Evolutionary conservation across 1,284 basidiomycete species (phyloP), one percentile per base, ranked within the genome.

Genomic region (Neolentinus lepideus): DNA sequence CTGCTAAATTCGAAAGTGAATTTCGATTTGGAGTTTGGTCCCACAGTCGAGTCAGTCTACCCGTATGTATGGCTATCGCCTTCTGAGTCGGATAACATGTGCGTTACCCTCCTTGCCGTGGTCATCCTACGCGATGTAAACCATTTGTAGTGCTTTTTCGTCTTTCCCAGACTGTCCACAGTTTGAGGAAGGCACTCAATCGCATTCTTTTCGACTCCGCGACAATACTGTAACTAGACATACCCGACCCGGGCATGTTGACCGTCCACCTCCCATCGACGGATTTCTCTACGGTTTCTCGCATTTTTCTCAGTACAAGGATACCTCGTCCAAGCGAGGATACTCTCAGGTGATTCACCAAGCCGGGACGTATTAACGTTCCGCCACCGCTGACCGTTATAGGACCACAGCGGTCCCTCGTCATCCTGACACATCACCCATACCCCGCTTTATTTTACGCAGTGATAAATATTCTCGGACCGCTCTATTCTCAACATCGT

Each of bases 81-180:
- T 60, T 75, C 73, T 38, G 92, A 89, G 69, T 79, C 75, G 59
- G 90, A 90, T 63, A 97, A 95, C 64, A 88, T 97, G 92, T 94
- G 38, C 64, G 89, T 77, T 10, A 54, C 36, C 26, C 29, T 52
- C 1, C 14, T 27, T 26, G 14, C 47, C 29, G 36, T 22, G 38
- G 47, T 47, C 56, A 33, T 6, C 3, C 10, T 4, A 29, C 6
- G 29, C 12, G 6, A 8, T n/a, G 3, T 16, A 43, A 43, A 16
- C 16, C 16, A 21, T 43, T 43, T n/a, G 3, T 57, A 94, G 94
- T 56, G 93, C 94, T 3, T 98, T 98, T 71, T 94, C 92, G 0
- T 86, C 93, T 0, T 94, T 99, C 65, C 96, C 96, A 0, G 95
- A 98, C 65, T 94, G 92, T 0, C 74, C 85, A 0, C 84, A 91